Conservation (phyloP, 345 rosid genomes). For the Sisymbrium altissimum region DNA sequence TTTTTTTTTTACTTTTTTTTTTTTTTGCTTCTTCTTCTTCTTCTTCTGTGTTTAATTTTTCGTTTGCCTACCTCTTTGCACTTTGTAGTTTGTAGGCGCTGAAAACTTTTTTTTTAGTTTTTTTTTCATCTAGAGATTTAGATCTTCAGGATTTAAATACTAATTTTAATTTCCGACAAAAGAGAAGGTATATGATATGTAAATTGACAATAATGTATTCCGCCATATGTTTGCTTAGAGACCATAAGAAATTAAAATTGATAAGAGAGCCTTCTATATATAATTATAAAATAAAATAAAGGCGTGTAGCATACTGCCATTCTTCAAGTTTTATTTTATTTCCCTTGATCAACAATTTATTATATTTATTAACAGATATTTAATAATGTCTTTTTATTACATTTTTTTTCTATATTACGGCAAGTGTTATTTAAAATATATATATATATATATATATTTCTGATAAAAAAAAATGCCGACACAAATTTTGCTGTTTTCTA, state of each 20-base stretch:
- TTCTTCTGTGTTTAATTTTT: constrained; percentile 7
- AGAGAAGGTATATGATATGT: background rate
- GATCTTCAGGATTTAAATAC: background rate
- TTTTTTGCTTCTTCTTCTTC: background rate
- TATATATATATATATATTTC: no score
- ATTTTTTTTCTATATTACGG: background rate
- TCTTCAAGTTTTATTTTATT: background rate
- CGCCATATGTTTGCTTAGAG: constrained; percentile 12
- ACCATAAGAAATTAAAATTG: background rate
- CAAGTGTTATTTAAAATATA: background rate
- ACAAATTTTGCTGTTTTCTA: background rate
- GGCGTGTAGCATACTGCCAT: constrained; percentile 18
- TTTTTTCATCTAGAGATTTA: constrained; percentile 2
- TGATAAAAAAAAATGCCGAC: constrained; percentile 9
- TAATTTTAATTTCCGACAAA: constrained; percentile 8
- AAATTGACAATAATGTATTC: background rate
- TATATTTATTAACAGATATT: background rate
- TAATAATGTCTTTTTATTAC: background rate
- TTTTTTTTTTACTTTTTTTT: background rate
- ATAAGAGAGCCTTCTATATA: background rate
- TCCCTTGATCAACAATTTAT: background rate
- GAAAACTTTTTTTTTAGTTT: background rate
- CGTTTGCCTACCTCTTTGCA: no score
- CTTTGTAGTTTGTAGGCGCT: constrained; percentile 28
- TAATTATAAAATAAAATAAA: background rate